Evolutionary conservation across 495 filamentous ascomycete genomes (phyloP).

Genomic region (Echria macrotheca): DNA sequence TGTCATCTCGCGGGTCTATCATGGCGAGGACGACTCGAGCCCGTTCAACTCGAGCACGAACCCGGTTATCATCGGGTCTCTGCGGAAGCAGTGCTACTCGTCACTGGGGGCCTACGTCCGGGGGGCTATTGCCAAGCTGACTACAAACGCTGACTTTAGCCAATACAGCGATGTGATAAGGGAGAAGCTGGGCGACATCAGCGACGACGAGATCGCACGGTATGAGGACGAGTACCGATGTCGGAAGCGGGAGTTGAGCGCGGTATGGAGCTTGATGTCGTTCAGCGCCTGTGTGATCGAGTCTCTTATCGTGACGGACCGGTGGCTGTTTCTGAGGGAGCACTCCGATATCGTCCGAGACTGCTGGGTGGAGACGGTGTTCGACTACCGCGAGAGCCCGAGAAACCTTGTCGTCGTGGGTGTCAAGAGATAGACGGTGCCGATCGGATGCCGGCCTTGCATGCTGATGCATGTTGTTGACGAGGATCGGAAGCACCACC

Average conservation of each 20-base stretch:
- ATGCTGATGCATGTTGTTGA: too few relatives aligned
- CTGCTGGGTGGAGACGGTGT: slow-evolving; percentile 88
- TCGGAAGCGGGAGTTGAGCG: slow-evolving; percentile 76
- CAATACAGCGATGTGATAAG: slow-evolving; percentile 50
- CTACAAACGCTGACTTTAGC: slow-evolving; percentile 49
- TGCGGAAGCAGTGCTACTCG: slow-evolving; percentile 73
- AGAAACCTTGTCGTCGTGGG: slow-evolving; percentile 88
- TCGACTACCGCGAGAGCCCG: slow-evolving; percentile 83
- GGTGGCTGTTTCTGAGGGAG: slow-evolving; percentile 84
- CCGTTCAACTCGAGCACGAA: slow-evolving; percentile 54
- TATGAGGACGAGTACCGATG: slow-evolving; percentile 60
- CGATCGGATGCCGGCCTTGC: too few relatives aligned
- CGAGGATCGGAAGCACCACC: too few relatives aligned
- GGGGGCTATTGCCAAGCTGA: slow-evolving; percentile 72
- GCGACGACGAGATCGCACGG: slow-evolving; percentile 62
- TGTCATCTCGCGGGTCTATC: slow-evolving; percentile 57
- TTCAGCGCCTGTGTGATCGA: slow-evolving; percentile 87
- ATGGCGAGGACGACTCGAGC: slow-evolving; percentile 37
- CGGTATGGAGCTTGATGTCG: slow-evolving; percentile 91
- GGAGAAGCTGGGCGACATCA: slow-evolving; percentile 56
- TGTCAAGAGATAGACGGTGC: slow-evolving; percentile 75
- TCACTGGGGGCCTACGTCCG: slow-evolving; percentile 73
- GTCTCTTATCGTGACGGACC: slow-evolving; percentile 82
- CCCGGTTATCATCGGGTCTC: slow-evolving; percentile 78
- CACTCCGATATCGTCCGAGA: slow-evolving; percentile 60